Evolutionary conservation across 805 yeast species (phyloP).

Genomic region (Wickerhamomyces bovis): DNA sequence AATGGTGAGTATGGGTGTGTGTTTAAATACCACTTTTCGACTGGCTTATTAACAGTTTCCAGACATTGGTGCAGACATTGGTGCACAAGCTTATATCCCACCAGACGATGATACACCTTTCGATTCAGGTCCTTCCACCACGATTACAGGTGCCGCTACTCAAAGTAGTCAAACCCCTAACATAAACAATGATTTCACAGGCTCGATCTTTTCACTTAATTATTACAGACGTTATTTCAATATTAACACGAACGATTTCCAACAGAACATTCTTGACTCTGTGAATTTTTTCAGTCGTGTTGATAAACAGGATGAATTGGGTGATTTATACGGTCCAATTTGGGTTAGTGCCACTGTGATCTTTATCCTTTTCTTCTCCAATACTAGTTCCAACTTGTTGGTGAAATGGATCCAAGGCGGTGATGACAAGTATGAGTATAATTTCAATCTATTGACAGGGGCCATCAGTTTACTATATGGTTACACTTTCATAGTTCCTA

Average conservation of each 20-base stretch:
- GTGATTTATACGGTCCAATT: conserved; percentile 82
- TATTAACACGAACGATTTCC: conserved; percentile 58
- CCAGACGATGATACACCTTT: conserved; percentile 23
- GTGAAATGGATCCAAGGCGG: conserved; percentile 40
- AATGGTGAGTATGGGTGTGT: conserved; percentile 3
- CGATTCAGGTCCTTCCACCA: conserved; percentile 5
- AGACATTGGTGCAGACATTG: no score
- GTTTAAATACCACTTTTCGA: no score
- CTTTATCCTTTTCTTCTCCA: conserved; percentile 66
- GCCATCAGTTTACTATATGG: conserved; percentile 71
- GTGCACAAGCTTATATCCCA: conserved; percentile 28
- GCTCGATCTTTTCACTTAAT: conserved; percentile 47
- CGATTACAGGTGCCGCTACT: background rate
- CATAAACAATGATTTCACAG: conserved; percentile 24
- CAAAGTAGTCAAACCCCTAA: background rate
- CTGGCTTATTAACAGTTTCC: no score
- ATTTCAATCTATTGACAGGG: conserved; percentile 56
- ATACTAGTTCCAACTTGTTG: conserved; percentile 63
- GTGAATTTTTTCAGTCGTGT: conserved; percentile 45
- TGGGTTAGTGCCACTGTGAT: conserved; percentile 88
- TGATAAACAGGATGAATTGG: conserved; percentile 36
- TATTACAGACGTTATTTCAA: conserved; percentile 66
- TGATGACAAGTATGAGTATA: conserved; percentile 46
- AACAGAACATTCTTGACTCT: conserved; percentile 45
- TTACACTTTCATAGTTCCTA: conserved; percentile 65